These are phyloP conservation scores for Nemophila menziesii DNA, from an alignment of 257 asterid species.

Conservation along the genomic window DNA sequence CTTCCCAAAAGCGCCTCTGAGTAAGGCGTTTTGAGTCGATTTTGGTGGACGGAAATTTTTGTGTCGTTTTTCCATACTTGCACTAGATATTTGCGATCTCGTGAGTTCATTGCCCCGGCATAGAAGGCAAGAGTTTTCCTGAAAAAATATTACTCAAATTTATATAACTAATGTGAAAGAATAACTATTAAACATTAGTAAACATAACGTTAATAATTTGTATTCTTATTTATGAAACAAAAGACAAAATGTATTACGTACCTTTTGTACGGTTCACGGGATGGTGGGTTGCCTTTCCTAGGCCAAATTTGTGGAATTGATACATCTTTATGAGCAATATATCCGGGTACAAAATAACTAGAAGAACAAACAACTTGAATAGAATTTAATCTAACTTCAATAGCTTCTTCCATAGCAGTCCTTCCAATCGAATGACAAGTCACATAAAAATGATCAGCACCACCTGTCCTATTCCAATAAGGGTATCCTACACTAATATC, in stretches of 20 bases:
- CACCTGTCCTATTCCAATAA: constrained; percentile 70
- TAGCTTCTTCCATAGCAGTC: constrained; percentile 64
- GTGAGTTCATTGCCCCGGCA: constrained; percentile 87
- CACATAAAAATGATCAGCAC: constrained; percentile 87
- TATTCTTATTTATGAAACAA: no score
- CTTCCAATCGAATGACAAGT: constrained; percentile 82
- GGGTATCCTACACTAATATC: constrained; percentile 42
- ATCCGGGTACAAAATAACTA: constrained; percentile 64
- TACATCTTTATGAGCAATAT: constrained; percentile 76
- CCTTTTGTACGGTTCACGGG: constrained; percentile 40
- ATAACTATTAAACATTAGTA: neutral
- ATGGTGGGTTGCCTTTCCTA: constrained; percentile 30
- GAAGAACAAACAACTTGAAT: constrained; percentile 90
- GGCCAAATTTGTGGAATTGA: constrained; percentile 97
- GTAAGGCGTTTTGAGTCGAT: constrained; percentile 60
- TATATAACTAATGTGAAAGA: no score
- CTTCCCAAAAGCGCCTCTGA: constrained; percentile 66
- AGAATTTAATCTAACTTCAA: constrained; percentile 51
- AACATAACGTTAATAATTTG: no score
- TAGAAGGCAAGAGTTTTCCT: constrained; percentile 67
- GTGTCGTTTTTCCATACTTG: constrained; percentile 42
- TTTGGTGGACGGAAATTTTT: constrained; percentile 42
- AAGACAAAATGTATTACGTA: neutral
- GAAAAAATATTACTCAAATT: constrained; percentile 1
- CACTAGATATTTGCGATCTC: constrained; percentile 33